Percentiles rank a stretch among this genome's conserved stretches.
Conservation (phyloP, 1,284 basidiomycete species). For the Moesziomyces globuligerus region DNA sequence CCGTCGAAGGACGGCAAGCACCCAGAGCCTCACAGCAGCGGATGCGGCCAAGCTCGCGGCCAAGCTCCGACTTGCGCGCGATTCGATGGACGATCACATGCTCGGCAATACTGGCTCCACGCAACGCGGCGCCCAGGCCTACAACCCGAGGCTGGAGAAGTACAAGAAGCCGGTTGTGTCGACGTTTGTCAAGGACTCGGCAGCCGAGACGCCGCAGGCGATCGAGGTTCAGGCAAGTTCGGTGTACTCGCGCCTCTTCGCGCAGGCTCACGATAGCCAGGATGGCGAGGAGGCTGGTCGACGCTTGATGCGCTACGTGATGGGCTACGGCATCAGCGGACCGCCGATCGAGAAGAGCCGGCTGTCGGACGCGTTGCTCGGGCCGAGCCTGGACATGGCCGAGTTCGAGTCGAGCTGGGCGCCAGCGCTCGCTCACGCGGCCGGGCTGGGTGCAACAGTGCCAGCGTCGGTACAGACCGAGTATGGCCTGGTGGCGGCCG, state of each 20-base stretch:
- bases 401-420: conserved; percentile 62
- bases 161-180: conserved; percentile 58
- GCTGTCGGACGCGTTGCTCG: conserved; percentile 56
- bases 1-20: conserved; percentile 40
- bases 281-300: conserved; percentile 12
- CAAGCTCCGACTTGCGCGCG: conserved; percentile 54
- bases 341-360: conserved; percentile 59
- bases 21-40: conserved; percentile 55
- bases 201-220: conserved; percentile 32
- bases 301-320: conserved; percentile 58
- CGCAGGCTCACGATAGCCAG: conserved; percentile 43
- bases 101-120: conserved; percentile 12
- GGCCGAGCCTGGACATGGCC: conserved; percentile 56
- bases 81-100: conserved; percentile 47
- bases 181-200: conserved; percentile 51
- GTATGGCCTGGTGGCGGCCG: conserved; percentile 36
- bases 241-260: conserved; percentile 44
- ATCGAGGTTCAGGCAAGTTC: conserved; percentile 46
- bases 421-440: conserved; percentile 55
- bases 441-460: conserved; percentile 44
- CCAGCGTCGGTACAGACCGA: conserved; percentile 31
- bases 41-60: conserved; percentile 59
- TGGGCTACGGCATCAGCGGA: conserved; percentile 62
- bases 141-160: conserved; percentile 41
- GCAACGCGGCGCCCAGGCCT: conserved; percentile 31